Base-by-base conservation (phyloP, 106 monocot genomes). In the Iris macrosiphon region DNA sequence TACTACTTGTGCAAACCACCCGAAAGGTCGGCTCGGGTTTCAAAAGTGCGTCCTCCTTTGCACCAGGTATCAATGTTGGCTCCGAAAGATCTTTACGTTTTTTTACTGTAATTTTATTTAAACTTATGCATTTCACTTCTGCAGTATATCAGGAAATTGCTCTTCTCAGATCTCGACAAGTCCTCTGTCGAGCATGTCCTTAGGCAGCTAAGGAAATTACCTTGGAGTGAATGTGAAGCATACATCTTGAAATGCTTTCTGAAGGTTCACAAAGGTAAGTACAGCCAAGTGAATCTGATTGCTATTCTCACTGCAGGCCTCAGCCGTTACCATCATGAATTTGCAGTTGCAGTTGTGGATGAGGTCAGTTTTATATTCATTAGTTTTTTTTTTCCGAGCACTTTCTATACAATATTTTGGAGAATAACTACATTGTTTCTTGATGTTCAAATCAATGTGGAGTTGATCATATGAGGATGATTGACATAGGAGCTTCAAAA, bases 1-100 rank as follows among this genome's bases (percentile, higher is more conserved):
- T 96, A 96, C 51, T 96, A 96, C 58, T 61, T 87, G 60, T 96
- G 96, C 76, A 96, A 90, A 59, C 96, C 96, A 21, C 96, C 96
- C 55, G 96, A 96, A 67, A 54, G 90, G 63, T 90, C 96, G 56
- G 82, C 86, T 45, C 82, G 90, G 33, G 63, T 90, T 63, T 63
- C 71, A 31, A 96, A 96, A 90, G 77, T 80, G 10, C 90, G 83
- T 1, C 96, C 96, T 49, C 96, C 96, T 28, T 45, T 96, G 39
- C 70, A 90, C 68, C 96, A 90, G 81, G 96, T 90, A 49, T 46
- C 15, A 11, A 24, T 61, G 16, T 6, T 14, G 62, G 11, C 14
- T 62, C 31, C 34, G 16, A 15, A 12, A 57, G 5, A 41, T 32
- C 46, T 38, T 26, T 21, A 49, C 37, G 2, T 42, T 67, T 27